Conservation (phyloP, 345 rosid species). For the Sisymbrium irio region DNA sequence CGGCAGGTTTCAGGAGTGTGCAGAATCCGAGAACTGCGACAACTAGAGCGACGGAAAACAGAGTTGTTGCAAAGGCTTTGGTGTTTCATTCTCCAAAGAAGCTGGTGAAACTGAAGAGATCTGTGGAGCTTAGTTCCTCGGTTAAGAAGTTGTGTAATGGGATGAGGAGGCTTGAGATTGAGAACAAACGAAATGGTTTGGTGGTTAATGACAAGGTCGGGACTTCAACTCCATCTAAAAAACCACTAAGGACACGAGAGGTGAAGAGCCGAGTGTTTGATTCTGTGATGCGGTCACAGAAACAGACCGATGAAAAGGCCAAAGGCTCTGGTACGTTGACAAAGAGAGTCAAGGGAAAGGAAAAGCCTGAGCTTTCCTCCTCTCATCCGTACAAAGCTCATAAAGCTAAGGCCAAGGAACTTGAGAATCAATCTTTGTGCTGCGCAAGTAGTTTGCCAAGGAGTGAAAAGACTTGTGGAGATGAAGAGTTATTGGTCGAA, state of each 20-base stretch:
- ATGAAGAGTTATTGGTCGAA: conserved; percentile 16
- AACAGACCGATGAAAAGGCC: conserved; percentile 32
- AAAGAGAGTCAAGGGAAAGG: conserved; percentile 33
- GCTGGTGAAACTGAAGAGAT: conserved; percentile 47
- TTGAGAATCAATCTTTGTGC: conserved; percentile 35
- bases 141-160: conserved; percentile 51
- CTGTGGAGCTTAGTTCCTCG: conserved; percentile 49
- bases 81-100: conserved; percentile 86
- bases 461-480: not conserved
- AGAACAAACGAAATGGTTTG: conserved; percentile 42
- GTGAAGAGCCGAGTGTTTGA: conserved; percentile 92
- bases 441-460: conserved; percentile 3
- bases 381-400: not conserved
- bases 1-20: conserved; percentile 56
- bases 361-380: conserved; percentile 1
- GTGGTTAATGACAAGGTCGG: conserved; percentile 27
- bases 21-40: conserved; percentile 48
- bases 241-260: conserved; percentile 54
- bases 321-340: conserved; percentile 39
- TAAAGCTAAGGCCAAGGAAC: conserved; percentile 36
- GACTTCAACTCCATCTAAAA: conserved; percentile 43
- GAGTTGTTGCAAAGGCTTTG: conserved; percentile 53
- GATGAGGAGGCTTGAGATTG: conserved; percentile 70
- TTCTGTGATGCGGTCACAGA: conserved; percentile 40
- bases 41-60: conserved; percentile 40